Conservation (phyloP, 257 asterid species). For the Solanum sejunctum region DNA sequence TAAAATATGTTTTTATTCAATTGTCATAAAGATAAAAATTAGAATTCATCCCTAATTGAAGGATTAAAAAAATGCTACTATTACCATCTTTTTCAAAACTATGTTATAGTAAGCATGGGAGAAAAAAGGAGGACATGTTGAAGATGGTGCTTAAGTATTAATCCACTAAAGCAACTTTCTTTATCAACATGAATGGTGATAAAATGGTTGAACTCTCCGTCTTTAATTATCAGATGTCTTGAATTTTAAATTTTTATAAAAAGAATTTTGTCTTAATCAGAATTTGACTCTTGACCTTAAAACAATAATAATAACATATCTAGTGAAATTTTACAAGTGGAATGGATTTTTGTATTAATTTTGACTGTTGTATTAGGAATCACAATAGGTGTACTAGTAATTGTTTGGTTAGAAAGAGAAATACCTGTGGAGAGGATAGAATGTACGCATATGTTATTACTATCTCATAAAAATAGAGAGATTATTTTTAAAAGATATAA, state of each 20-base stretch:
- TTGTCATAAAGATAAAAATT: neutral
- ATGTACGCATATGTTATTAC: too few species aligned
- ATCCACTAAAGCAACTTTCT: slow-evolving; percentile 35
- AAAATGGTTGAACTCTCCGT: neutral
- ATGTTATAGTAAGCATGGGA: neutral
- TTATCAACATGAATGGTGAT: too few species aligned
- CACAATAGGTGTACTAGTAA: too few species aligned
- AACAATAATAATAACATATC: too few species aligned
- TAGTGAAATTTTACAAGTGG: too few species aligned
- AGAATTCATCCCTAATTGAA: neutral
- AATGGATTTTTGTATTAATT: too few species aligned
- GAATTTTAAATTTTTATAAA: neutral
- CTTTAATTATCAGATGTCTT: neutral
- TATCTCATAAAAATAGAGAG: too few species aligned
- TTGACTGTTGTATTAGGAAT: too few species aligned
- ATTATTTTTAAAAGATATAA: neutral
- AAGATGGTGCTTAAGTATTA: slow-evolving; percentile 42
- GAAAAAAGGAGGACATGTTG: slow-evolving; percentile 39
- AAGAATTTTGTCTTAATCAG: too few species aligned
- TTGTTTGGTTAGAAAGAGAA: too few species aligned
- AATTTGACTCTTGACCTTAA: too few species aligned
- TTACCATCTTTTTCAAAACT: neutral
- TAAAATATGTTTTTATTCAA: neutral
- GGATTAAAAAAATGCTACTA: neutral
- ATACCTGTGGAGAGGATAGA: too few species aligned